Percentiles rank a stretch among this genome's conserved stretches.
These are phyloP conservation scores for Trichoderma sp. DNA, from an alignment of 2,329 filamentous ascomycete genomes.

Conservation along the genomic window DNA sequence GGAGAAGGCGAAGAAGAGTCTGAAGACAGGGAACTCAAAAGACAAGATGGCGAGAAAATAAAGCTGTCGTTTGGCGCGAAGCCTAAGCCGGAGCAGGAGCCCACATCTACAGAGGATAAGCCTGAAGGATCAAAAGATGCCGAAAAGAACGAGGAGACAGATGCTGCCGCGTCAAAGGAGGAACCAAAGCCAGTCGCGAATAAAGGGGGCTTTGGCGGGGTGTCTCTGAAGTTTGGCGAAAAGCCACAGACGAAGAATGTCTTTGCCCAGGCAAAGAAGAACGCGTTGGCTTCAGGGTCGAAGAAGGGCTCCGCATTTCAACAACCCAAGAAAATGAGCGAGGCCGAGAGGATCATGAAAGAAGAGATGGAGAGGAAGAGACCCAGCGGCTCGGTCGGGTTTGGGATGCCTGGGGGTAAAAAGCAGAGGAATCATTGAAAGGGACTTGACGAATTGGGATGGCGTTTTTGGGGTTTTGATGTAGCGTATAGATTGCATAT, in stretches of 20 bases:
- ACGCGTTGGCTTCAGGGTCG: slow-evolving; percentile 56
- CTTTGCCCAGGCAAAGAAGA: slow-evolving; percentile 66
- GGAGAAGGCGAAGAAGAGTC: slow-evolving; percentile 41
- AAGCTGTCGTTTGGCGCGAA: slow-evolving; percentile 64
- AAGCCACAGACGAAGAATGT: slow-evolving; percentile 75
- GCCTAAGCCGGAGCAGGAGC: slow-evolving; percentile 25
- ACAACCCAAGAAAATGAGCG: slow-evolving; percentile 78
- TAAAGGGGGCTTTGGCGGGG: slow-evolving; percentile 31
- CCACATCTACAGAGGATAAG: neutral
- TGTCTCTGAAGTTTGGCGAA: slow-evolving; percentile 64
- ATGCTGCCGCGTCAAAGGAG: slow-evolving; percentile 17
- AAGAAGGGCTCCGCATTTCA: slow-evolving; percentile 61
- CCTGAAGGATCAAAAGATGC: slow-evolving; percentile 3
- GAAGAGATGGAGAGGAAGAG: slow-evolving; percentile 74
- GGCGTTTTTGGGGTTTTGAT: slow-evolving; percentile 1
- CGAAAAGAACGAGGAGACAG: slow-evolving; percentile 16
- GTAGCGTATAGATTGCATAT: neutral
- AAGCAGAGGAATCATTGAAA: slow-evolving; percentile 42
- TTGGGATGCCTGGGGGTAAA: slow-evolving; percentile 49
- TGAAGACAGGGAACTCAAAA: slow-evolving; percentile 49
- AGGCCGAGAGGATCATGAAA: slow-evolving; percentile 86
- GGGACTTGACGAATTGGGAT: neutral
- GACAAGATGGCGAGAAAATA: slow-evolving; percentile 72
- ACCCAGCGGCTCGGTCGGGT: slow-evolving; percentile 46
- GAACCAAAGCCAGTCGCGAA: slow-evolving; percentile 30